Conservation (phyloP, 768 basidiomycete species). For the Panaeolus papilionaceus region DNA sequence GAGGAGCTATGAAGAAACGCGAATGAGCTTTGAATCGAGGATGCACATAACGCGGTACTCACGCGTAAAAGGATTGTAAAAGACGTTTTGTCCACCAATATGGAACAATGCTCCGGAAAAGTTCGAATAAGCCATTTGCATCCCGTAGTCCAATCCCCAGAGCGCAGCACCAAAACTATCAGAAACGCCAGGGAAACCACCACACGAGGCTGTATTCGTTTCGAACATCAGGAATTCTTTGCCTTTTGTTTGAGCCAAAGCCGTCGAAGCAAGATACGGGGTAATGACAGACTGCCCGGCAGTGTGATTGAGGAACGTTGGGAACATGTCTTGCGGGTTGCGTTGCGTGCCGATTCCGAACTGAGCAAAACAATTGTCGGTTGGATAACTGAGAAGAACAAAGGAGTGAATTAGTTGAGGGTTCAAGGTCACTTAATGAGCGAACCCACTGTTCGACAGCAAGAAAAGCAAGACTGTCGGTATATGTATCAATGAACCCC, state of each 20-base stretch:
- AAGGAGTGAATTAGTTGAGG: not conserved
- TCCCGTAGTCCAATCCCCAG: constrained; percentile 67
- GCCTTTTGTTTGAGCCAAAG: constrained; percentile 45
- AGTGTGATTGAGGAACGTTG: constrained; percentile 68
- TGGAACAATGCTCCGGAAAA: constrained; percentile 58
- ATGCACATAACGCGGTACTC: constrained; percentile 32
- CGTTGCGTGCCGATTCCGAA: constrained; percentile 48
- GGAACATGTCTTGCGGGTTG: constrained; percentile 56
- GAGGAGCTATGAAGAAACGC: constrained; percentile 46
- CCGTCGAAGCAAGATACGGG: constrained; percentile 58
- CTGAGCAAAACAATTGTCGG: constrained; percentile 64
- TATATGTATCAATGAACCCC: constrained; percentile 53
- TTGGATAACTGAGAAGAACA: constrained; percentile 54
- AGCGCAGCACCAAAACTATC: constrained; percentile 69
- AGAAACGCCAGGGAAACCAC: constrained; percentile 68
- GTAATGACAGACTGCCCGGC: constrained; percentile 54
- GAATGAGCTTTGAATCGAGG: not conserved
- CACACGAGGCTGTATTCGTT: constrained; percentile 74
- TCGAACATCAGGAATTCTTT: constrained; percentile 71
- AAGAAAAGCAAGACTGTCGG: constrained; percentile 46
- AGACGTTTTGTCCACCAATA: constrained; percentile 67
- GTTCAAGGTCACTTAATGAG: constrained; percentile 11
- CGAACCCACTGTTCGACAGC: constrained; percentile 61
- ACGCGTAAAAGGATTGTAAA: constrained; percentile 59
- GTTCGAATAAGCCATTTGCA: constrained; percentile 63